A percentile compares a stretch with the other conserved stretches of the same genome.
phyloP scores from a whole-genome alignment of 345 rosid genomes.

The Jatropha curcas region DNA sequence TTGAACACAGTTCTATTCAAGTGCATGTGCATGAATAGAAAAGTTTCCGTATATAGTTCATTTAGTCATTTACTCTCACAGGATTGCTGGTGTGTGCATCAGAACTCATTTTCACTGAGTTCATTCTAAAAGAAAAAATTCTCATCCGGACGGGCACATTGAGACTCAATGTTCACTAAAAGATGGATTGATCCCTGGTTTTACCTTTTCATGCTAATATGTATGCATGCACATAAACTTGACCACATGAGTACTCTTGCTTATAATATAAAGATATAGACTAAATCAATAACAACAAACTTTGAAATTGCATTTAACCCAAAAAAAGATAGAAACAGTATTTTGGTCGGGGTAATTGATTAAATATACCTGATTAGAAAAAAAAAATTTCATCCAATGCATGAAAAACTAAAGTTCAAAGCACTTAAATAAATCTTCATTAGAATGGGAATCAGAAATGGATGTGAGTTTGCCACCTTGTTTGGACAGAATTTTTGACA shows the following conservation, averaged over 20 bases:
- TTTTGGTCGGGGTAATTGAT: neutral
- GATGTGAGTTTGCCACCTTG: no score
- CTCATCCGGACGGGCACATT: neutral
- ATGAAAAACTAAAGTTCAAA: neutral
- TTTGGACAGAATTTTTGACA: neutral
- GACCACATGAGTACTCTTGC: neutral
- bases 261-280: neutral
- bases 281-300: neutral
- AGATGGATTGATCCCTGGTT: neutral
- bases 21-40: neutral
- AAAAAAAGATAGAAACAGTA: neutral
- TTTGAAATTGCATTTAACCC: neutral
- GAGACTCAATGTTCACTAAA: neutral
- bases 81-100: neutral
- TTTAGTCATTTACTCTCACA: neutral
- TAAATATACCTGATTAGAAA: neutral
- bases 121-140: neutral
- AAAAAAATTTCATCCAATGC: neutral
- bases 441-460: no score
- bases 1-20: neutral
- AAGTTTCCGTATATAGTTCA: neutral
- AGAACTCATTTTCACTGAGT: neutral
- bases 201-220: neutral
- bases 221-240: neutral
- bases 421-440: neutral